Evolutionary conservation across 257 asterid species (phyloP), one percentile per base, ranked within the genome.

Genomic region (Fraxinus pennsylvanica): DNA sequence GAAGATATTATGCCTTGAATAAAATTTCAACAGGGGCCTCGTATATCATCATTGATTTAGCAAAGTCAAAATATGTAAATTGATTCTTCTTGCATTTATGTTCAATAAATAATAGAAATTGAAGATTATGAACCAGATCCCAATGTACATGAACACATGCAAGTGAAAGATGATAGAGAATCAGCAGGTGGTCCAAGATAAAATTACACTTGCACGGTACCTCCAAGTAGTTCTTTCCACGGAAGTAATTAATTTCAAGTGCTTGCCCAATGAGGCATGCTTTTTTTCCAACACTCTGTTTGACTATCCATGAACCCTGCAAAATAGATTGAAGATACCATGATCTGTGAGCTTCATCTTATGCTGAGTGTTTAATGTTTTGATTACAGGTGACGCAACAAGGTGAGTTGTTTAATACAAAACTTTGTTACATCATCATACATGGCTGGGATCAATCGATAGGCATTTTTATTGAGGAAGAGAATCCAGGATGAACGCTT

Each of bases 251-350:
- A 50, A 90, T 88, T 81, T 94, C 96, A 38, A 94, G 85, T 32
- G 96, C 96, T 87, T 92, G 97, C 38, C 99, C 99, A 1, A 94
- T 80, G 82, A 94, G 86, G 87, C 97, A 91, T 63, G 97, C 96
- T 86, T 91, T 94, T 78, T 92, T 94, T 6, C 99, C 97, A 59
- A 94, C 97, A 25, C 99, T 94, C 84, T 94, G 97, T 87, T 94
- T 94, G 52, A 94, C 97, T 88, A 94, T 91, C 99, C 99, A 94
- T 59, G 97, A 92, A 72, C 97, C 99, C 97, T 94, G 86, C 29
- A 45, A 80, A 75, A 79, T 65, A 74, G 15, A 82, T 73, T 15
- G 59, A 32, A 19, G 36, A 72, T 32, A 79, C 72, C 75, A 74
- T 35, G 25, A 47, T 22, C 21, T 65, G 72, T 54, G 54, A 76